Base-by-base conservation (phyloP, 768 basidiomycete species). In the Calocybe cyanea region DNA sequence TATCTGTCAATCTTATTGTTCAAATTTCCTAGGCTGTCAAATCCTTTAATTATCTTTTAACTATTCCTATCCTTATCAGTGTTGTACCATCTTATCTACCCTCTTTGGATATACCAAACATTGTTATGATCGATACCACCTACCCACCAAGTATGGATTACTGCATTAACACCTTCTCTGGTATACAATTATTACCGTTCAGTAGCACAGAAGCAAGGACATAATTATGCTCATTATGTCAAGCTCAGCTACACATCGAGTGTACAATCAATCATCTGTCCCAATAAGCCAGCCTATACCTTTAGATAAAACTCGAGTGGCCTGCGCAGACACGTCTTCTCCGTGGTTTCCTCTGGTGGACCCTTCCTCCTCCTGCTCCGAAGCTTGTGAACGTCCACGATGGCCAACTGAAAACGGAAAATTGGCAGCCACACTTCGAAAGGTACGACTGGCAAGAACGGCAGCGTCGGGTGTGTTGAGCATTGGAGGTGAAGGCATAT, bases 241-340 rank as follows among this genome's bases (percentile, higher is more conserved):
- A 28, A 6, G 25, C 5, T 28, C 5, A 28, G 25, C 25, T 11
- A 28, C 11, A 11, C 25, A 28, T 11, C 5, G 11, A 6, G 25
- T 28, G 6, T 28, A 28, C 25, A 28, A 11, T 54, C 67, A 61
- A 38, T 82, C 85, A 49, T 93, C 92, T 10, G 83, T 87, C 33
- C 95, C 95, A 46, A 98, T 83, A 21, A 98, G 72, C 95, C 95
- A 98, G 21, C 94, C 94, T 42, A 98, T 90, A 7, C 95, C 95
- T 57, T 86, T 85, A 30, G 90, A 87, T 33, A 98, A 63, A 3
- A 82, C 90, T 24, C 84, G 76, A 39, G 81, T 80, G 2, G 91
- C 91, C 55, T 85, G 83, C n/a, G 77, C 63, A 15, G 83, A 80
- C 33, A 87, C 81, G 43, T 86, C 85, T 14, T 77, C 80, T 31